These are phyloP conservation scores for Xylaria curta DNA, from an alignment of 495 filamentous ascomycete species.

Conservation along the genomic window DNA sequence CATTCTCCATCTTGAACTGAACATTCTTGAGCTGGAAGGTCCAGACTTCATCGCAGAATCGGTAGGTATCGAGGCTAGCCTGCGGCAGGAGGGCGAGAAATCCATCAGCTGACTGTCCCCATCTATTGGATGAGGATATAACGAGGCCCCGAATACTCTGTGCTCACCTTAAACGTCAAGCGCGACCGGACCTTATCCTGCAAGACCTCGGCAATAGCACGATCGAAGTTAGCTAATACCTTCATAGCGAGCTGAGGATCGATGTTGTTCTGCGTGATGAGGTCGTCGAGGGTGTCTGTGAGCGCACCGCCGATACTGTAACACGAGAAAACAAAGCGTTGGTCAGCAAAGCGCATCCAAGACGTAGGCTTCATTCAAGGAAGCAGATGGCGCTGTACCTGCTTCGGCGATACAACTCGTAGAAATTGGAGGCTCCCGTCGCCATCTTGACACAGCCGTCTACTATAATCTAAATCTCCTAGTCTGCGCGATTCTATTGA, in stretches of 20 bases:
- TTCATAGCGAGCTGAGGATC: conserved; percentile 99
- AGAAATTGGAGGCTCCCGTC: conserved; percentile 63
- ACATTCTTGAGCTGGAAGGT: conserved; percentile 99
- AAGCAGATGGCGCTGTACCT: conserved; percentile 65
- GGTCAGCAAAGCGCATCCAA: conserved; percentile 28
- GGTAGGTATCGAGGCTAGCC: conserved; percentile 98
- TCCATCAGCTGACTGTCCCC: conserved; percentile 10
- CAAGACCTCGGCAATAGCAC: conserved; percentile 83
- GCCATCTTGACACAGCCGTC: conserved; percentile 34
- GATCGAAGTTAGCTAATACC: conserved; percentile 91
- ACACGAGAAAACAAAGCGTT: conserved; percentile 31
- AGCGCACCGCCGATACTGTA: conserved; percentile 85
- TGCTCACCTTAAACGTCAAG: conserved; percentile 89
- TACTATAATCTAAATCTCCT: not conserved
- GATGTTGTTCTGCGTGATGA: conserved; percentile 91
- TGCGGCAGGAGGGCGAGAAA: conserved; percentile 43
- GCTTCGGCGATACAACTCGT: conserved; percentile 97
- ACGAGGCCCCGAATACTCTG: not conserved
- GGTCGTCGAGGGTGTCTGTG: conserved; percentile 94
- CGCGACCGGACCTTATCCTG: conserved; percentile 89
- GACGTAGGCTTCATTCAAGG: not conserved
- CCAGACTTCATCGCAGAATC: conserved; percentile 99
- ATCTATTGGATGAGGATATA: not conserved
- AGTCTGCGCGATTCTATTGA: not conserved
- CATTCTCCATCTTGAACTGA: conserved; percentile 93